Evolutionary conservation across 176 grass and related monocot species (phyloP), one percentile per base, ranked within the genome.

Genomic region (Neostapfia colusana): DNA sequence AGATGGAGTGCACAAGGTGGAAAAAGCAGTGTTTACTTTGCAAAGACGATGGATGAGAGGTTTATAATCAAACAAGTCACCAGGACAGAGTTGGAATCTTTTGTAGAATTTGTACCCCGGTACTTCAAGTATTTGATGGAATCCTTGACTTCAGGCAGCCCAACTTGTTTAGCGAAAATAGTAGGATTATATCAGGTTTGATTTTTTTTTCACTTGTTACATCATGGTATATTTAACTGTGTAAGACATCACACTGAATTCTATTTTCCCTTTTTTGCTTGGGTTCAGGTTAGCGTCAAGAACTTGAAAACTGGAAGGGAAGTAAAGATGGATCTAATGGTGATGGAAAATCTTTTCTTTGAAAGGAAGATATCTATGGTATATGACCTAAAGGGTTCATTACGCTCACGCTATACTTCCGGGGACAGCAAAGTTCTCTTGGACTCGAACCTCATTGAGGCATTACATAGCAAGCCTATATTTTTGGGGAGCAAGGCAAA

Each of bases 331-430:
- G 85, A 99, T 77, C 51, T 99, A 23, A 99, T 99, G 91, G 87
- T 99, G 68, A 99, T 99, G 95, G 95, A 99, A 75, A 99, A 99
- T 86, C 51, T 99, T 72, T 95, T 99, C 77, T 99, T 90, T 79
- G 87, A 81, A 79, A 88, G 85, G 82, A 99, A 88, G 43, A 88
- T 99, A 86, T 84, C 95, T 69, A 87, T 87, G 69, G 77, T 99
- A 67, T 99, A 99, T 87, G 95, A 99, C 86, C 82, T 99, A 17
- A 99, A 99, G 78, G 95, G 95, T 61, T 99, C 95, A 65, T 42
- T 95, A 49, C 86, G 95, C 42, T 99, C 95, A 56, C 91, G 95
- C 54, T 99, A 99, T 72, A 90, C 95, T 9, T 86, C 87, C 0
- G 70, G 85, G 10, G 74, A 88, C 25, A 92, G 90, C 38, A 95